phyloP scores from a whole-genome alignment of 805 yeast genomes.

The Saccharomycopsis sp. region DNA sequence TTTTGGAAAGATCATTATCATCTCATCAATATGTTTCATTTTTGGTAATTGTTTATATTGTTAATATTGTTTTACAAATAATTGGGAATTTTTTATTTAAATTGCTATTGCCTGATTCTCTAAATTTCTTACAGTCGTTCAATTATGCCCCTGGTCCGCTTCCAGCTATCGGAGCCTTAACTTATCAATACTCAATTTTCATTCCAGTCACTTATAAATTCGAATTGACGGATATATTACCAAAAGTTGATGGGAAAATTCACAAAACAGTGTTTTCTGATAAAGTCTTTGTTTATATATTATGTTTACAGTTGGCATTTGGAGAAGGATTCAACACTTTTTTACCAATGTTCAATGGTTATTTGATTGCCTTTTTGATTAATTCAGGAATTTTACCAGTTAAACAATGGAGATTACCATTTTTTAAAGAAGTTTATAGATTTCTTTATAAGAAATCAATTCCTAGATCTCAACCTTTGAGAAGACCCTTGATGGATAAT shows the following conservation, averaged over 20 bases:
- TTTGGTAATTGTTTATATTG: constrained; percentile 8
- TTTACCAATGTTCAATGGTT: constrained; percentile 25
- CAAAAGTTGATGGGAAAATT: constrained; percentile 7
- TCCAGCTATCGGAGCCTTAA: constrained; percentile 24
- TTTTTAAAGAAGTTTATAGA: constrained; percentile 10
- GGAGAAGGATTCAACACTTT: constrained; percentile 21
- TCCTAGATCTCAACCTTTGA: not conserved
- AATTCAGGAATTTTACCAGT: constrained; percentile 25
- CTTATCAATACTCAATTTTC: constrained; percentile 23
- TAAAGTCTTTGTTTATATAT: constrained; percentile 25
- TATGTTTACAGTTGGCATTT: constrained; percentile 24
- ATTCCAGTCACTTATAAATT: constrained; percentile 29
- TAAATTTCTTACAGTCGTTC: constrained; percentile 12
- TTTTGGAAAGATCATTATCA: constrained; percentile 27
- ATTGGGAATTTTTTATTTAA: constrained; percentile 5
- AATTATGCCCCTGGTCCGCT: constrained; percentile 23
- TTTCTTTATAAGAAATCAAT: constrained; percentile 6
- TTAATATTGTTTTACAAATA: constrained; percentile 2
- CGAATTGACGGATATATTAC: constrained; percentile 21
- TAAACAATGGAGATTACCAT: constrained; percentile 26
- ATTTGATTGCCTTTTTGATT: constrained; percentile 24
- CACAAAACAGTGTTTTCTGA: constrained; percentile 18
- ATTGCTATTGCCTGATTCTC: constrained; percentile 5
- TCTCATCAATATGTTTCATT: constrained; percentile 23
- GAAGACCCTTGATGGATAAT: not conserved